Conservation (phyloP, 73 alveolate species). For the Breviolum minutum region DNA sequence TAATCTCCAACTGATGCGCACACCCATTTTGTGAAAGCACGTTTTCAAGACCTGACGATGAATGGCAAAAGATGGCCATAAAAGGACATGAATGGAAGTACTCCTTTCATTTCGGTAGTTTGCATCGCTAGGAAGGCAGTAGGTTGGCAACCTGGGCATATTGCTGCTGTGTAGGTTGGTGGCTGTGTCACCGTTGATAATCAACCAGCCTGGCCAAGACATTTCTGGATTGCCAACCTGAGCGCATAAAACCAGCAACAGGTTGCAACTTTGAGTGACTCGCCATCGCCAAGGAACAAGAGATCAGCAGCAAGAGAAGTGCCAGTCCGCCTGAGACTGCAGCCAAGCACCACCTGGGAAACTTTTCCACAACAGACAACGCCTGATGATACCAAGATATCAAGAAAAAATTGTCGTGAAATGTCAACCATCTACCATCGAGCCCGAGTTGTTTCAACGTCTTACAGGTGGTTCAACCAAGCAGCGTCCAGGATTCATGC, state of each 20-base stretch:
- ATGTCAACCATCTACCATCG: not conserved
- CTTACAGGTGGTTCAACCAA: not conserved
- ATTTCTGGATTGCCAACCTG: slow-evolving; percentile 26
- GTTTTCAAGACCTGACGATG: too few relatives aligned
- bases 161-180: too few relatives aligned
- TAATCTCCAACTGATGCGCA: too few relatives aligned
- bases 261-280: too few relatives aligned
- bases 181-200: too few relatives aligned
- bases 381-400: not conserved
- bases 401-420: not conserved
- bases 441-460: not conserved
- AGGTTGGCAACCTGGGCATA: too few relatives aligned
- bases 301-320: slow-evolving; percentile 10
- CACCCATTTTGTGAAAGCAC: too few relatives aligned
- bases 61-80: too few relatives aligned
- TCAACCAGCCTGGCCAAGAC: slow-evolving; percentile 27
- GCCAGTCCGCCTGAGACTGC: slow-evolving; percentile 25
- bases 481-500: slow-evolving; percentile 40
- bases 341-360: slow-evolving; percentile 24
- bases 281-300: not conserved
- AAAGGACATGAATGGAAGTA: too few relatives aligned
- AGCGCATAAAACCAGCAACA: not conserved
- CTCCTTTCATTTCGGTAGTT: too few relatives aligned
- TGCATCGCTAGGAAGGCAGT: too few relatives aligned
- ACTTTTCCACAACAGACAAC: not conserved